Base-by-base conservation (phyloP, 331 rosid species). In the Acacia pycnantha region DNA sequence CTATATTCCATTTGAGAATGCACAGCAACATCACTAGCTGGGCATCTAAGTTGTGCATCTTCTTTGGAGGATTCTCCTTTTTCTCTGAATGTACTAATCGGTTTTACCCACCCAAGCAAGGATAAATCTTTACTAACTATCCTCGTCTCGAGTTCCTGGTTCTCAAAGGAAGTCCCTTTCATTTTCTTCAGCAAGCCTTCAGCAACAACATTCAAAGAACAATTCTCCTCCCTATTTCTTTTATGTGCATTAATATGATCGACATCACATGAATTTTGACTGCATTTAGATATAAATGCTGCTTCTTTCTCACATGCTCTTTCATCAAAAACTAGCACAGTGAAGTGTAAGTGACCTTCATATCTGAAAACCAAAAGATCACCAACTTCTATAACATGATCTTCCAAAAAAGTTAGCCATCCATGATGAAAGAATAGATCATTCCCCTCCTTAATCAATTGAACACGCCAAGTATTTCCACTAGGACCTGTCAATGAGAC, bases 341-440 rank as follows among this genome's bases (percentile, higher is more conserved):
- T 86, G 85, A 94, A 94, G 79, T 81, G 86, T 84, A 92, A 81
- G 70, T 91, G 85, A 67, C 92, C 87, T 21, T 94, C 90, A 4
- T 91, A 90, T 88, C 97, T 89, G 88, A 94, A 94, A 85, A 91
- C 86, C 89, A 94, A 86, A 84, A 92, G 93, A 84, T 94, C 97
- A 37, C 98, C 97, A 51, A 89, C 89, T 79, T 89, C 94, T 68
- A 94, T 62, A 44, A 48, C 26, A 82, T 92, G 92, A 84, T 90
- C 97, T 82, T 79, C 86, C 72, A 88, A 90, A 91, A 94, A 94
- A 40, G 84, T 70, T 2, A 91, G 81, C 98, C 98, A 94, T 64
- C 98, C 97, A 18, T 78, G 88, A 84, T 86, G 82, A 22, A 94
- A 86, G 79, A 90, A 92, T 64, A 91, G 65, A 84, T 85, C 86